Percentiles rank a stretch among this genome's conserved stretches.
phyloP scores from a whole-genome alignment of 495 filamentous ascomycete genomes.

The Neurospora intermedia region DNA sequence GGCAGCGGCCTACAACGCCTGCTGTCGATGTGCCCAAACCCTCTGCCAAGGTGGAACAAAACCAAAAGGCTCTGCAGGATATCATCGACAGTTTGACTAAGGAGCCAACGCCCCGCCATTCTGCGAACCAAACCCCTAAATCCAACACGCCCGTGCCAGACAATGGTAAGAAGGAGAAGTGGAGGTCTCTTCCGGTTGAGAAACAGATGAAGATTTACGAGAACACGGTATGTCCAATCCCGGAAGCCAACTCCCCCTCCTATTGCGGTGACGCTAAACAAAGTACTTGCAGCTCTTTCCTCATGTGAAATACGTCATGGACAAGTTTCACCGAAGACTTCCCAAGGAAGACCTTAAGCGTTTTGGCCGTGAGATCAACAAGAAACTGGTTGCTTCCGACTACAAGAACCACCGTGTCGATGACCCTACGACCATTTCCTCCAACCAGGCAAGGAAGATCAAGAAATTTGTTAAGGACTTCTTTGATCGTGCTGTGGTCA shows the following conservation, averaged over 20 bases:
- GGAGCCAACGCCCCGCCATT: slow-evolving; percentile 36
- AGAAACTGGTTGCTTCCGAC: slow-evolving; percentile 79
- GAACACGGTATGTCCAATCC: slow-evolving; percentile 55
- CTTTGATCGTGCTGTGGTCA: slow-evolving; percentile 73
- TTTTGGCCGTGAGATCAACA: slow-evolving; percentile 75
- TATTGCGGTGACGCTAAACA: slow-evolving; percentile 15
- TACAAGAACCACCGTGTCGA: slow-evolving; percentile 77
- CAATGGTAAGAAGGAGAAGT: slow-evolving; percentile 62
- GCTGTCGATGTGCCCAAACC: slow-evolving; percentile 53
- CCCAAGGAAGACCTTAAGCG: slow-evolving; percentile 81
- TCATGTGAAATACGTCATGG: slow-evolving; percentile 71
- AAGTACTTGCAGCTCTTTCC: slow-evolving; percentile 53
- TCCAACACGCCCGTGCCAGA: slow-evolving; percentile 49
- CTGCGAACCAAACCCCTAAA: slow-evolving; percentile 51
- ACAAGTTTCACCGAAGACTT: slow-evolving; percentile 75
- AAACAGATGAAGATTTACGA: slow-evolving; percentile 92
- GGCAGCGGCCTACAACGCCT: slow-evolving; percentile 61
- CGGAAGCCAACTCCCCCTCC: background rate
- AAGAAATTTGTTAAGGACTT: slow-evolving; percentile 72
- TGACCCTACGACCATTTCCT: slow-evolving; percentile 62
- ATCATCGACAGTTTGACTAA: slow-evolving; percentile 80
- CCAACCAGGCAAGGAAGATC: slow-evolving; percentile 69
- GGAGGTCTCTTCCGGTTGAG: slow-evolving; percentile 65
- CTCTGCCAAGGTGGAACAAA: slow-evolving; percentile 48
- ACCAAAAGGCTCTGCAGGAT: slow-evolving; percentile 52